A percentile compares a stretch with the other conserved stretches of the same genome.
Evolutionary conservation across 2,329 filamentous ascomycete genomes (phyloP).

Genomic region (Thielaviopsis ethacetica): DNA sequence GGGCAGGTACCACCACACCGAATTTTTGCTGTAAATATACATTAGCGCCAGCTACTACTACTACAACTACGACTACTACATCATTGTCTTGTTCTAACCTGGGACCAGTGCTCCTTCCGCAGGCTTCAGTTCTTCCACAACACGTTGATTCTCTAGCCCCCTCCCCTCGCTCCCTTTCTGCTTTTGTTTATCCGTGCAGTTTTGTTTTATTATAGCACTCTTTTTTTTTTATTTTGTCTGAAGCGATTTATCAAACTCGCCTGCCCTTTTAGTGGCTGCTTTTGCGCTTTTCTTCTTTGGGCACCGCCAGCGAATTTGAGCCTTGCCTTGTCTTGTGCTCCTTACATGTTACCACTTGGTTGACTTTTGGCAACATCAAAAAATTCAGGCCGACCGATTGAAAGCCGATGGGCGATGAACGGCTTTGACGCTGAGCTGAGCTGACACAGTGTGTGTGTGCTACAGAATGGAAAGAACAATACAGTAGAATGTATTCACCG

Average conservation of each 20-base stretch:
- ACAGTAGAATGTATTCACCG: no score
- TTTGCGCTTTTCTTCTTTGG: not conserved
- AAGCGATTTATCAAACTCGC: no score
- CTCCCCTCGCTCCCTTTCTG: not conserved
- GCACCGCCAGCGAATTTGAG: not conserved
- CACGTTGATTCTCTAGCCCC: not conserved
- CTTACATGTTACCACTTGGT: not conserved
- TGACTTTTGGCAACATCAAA: not conserved
- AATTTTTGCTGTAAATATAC: not conserved
- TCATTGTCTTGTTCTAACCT: not conserved
- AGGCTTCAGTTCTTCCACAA: not conserved
- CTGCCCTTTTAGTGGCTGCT: not conserved
- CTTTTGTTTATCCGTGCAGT: not conserved
- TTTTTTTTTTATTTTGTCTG: not conserved
- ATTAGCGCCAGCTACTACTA: not conserved
- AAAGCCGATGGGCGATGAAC: not conserved
- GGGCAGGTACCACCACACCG: not conserved
- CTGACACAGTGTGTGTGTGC: no score
- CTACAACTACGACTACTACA: no score
- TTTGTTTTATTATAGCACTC: not conserved
- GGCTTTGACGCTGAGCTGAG: no score
- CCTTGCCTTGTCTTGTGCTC: not conserved
- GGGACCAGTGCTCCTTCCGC: conserved; percentile 4
- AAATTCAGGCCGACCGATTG: not conserved
- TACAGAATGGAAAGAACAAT: no score